phyloP scores from a whole-genome alignment of 768 basidiomycete species.

The Serendipita sp. region DNA sequence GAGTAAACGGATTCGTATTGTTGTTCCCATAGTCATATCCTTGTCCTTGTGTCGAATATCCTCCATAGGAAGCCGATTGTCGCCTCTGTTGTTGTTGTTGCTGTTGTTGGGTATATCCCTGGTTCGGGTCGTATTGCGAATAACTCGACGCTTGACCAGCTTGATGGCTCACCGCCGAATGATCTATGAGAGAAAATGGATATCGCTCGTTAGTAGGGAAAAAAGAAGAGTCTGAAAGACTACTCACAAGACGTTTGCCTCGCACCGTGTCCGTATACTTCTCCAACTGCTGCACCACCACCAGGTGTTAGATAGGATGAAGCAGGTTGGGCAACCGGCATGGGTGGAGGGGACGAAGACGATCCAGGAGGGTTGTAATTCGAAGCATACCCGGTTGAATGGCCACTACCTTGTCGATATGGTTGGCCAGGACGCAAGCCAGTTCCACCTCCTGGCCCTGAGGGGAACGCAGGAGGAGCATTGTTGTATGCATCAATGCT shows the following conservation, averaged over 20 bases:
- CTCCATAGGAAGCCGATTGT: neutral
- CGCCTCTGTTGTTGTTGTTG: neutral
- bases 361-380: neutral
- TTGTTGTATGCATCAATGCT: conserved; percentile 5
- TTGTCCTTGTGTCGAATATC: neutral
- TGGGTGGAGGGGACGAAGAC: neutral
- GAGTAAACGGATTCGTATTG: neutral
- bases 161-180: conserved; percentile 1
- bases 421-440: neutral
- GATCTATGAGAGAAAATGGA: neutral
- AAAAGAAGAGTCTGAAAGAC: neutral
- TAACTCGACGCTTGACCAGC: neutral
- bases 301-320: neutral
- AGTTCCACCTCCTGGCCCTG: neutral
- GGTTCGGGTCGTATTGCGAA: conserved; percentile 3
- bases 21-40: neutral
- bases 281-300: neutral
- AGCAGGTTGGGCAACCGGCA: neutral
- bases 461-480: neutral
- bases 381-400: neutral
- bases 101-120: conserved; percentile 3
- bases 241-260: neutral
- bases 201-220: neutral
- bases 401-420: neutral
- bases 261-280: neutral